phyloP scores from a whole-genome alignment of 345 rosid genomes.

The Eutrema yunnanense region DNA sequence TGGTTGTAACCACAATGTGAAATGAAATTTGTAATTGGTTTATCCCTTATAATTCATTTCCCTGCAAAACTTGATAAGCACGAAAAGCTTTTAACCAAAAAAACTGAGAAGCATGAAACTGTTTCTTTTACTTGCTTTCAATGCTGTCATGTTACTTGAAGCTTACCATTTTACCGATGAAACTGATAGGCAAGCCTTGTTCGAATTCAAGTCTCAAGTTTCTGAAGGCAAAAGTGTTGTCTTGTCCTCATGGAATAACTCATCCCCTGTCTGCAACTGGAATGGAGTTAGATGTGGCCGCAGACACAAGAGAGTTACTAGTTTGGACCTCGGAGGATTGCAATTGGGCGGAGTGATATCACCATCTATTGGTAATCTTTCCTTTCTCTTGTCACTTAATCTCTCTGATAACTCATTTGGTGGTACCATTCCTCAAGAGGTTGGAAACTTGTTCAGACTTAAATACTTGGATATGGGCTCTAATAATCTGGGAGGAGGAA shows the following conservation, averaged over 20 bases:
- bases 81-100: too few species aligned
- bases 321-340: background rate
- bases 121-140: background rate
- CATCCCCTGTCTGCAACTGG: slow-evolving; percentile 27
- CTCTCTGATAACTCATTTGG: background rate
- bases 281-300: slow-evolving; percentile 19
- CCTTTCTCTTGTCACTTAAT: background rate
- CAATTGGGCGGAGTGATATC: background rate
- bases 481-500: background rate
- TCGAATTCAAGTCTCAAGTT: background rate
- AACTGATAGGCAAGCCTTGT: background rate
- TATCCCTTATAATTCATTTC: too few species aligned
- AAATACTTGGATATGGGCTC: background rate
- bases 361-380: background rate
- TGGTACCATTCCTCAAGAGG: background rate
- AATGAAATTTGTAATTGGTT: too few species aligned
- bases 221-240: background rate
- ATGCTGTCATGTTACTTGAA: background rate
- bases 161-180: background rate
- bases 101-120: background rate
- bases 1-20: too few species aligned
- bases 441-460: background rate
- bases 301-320: background rate
- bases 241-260: slow-evolving; percentile 21
- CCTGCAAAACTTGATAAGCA: too few species aligned